A percentile compares a stretch with the other conserved stretches of the same genome.
These are phyloP conservation scores for Coleophoma crateriformis DNA, from an alignment of 2,329 filamentous ascomycete genomes.

Conservation along the genomic window DNA sequence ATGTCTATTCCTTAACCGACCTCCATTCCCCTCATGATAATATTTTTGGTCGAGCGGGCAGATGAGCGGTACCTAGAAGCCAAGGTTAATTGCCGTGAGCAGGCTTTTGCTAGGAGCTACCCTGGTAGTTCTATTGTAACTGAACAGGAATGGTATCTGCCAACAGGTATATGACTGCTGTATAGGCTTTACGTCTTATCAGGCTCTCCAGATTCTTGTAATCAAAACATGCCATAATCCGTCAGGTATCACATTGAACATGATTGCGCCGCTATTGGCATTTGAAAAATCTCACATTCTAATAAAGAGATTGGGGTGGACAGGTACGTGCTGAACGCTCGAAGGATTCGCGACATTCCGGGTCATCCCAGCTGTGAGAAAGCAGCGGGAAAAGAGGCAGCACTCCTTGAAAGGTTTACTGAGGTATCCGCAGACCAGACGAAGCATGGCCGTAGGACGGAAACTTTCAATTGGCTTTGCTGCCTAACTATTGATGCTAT, in stretches of 20 bases:
- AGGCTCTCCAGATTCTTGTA: background rate
- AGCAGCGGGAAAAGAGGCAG: no score
- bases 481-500: no score
- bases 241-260: constrained; percentile 1
- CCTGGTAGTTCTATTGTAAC: constrained; percentile 3
- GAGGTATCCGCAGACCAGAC: background rate
- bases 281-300: constrained; percentile 3
- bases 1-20: constrained; percentile 2
- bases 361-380: constrained; percentile 26
- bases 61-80: constrained; percentile 1
- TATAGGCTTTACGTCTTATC: no score
- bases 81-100: constrained; percentile 1
- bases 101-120: constrained; percentile 1
- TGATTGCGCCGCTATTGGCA: constrained; percentile 6
- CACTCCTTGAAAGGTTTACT: no score
- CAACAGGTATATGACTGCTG: no score
- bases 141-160: background rate
- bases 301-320: constrained; percentile 40
- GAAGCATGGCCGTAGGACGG: no score
- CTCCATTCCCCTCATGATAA: background rate
- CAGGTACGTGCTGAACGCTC: constrained; percentile 43
- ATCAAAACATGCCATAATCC: background rate
- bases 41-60: background rate
- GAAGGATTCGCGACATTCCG: constrained; percentile 41
- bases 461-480: no score